Percentiles rank a stretch among this genome's conserved stretches.
Conservation (phyloP, 2,329 filamentous ascomycete species). For the Colletotrichum theobromicola region DNA sequence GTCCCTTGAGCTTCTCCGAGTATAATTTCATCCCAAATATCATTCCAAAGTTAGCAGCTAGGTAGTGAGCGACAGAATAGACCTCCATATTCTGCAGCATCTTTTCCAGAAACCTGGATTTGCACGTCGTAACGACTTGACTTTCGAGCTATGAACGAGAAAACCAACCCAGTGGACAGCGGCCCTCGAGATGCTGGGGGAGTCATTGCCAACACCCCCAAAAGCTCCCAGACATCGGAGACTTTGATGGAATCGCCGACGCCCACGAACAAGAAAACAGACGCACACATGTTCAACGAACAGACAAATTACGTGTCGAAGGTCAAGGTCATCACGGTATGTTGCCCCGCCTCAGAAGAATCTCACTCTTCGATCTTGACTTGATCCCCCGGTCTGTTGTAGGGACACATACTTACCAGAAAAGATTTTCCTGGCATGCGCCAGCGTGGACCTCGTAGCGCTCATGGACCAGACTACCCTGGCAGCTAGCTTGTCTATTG, state of each 20-base stretch:
- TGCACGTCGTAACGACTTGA: not conserved
- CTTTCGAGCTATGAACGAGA: not conserved
- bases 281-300: constrained; percentile 50
- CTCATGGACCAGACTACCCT: constrained; percentile 64
- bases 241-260: not conserved
- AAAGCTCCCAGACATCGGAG: constrained; percentile 7
- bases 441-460: constrained; percentile 59
- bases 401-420: not conserved
- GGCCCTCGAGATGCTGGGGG: not conserved
- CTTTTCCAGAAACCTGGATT: not conserved
- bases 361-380: no score
- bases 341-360: not conserved
- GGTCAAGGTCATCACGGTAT: constrained; percentile 56
- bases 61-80: not conserved
- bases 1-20: not conserved
- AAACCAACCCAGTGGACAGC: not conserved
- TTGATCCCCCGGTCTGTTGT: not conserved
- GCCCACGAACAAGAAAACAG: constrained; percentile 22
- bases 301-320: constrained; percentile 61
- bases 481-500: constrained; percentile 58
- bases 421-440: constrained; percentile 62
- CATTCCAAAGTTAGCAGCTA: not conserved
- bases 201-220: not conserved
- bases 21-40: not conserved
- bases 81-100: not conserved